Evolutionary conservation across 2,329 filamentous ascomycete genomes (phyloP).

Genomic region (Colletotrichum acutatum): DNA sequence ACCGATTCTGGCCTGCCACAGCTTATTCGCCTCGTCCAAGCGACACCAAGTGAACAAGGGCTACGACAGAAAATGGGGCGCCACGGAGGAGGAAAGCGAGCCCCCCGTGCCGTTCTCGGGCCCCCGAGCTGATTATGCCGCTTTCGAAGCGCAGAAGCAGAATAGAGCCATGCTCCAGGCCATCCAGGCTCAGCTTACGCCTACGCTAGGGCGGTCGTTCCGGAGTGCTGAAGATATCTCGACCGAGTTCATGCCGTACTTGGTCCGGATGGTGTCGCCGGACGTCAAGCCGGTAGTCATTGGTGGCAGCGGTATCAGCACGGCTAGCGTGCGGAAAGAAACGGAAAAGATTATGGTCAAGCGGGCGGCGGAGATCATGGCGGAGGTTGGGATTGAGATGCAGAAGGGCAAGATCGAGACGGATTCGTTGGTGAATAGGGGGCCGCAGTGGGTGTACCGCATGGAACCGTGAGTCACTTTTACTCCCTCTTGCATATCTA

Average conservation of each 20-base stretch:
- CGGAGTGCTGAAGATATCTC: slow-evolving; percentile 82
- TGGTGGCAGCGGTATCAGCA: slow-evolving; percentile 72
- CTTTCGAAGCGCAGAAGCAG: slow-evolving; percentile 82
- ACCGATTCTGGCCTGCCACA: slow-evolving; percentile 88
- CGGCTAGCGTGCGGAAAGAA: slow-evolving; percentile 89
- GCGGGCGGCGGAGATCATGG: slow-evolving; percentile 83
- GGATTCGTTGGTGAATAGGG: slow-evolving; percentile 68
- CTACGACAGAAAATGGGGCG: slow-evolving; percentile 58
- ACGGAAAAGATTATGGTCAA: slow-evolving; percentile 84
- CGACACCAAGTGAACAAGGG: slow-evolving; percentile 55
- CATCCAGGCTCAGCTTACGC: slow-evolving; percentile 77
- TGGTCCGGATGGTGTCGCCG: slow-evolving; percentile 85
- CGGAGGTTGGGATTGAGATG: slow-evolving; percentile 83
- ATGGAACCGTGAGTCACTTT: slow-evolving; percentile 84
- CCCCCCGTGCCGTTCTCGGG: slow-evolving; percentile 81
- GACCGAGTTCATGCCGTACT: slow-evolving; percentile 85
- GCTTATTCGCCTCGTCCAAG: slow-evolving; percentile 83
- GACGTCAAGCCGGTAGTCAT: slow-evolving; percentile 93
- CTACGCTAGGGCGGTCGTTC: slow-evolving; percentile 80
- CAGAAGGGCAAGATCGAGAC: slow-evolving; percentile 83
- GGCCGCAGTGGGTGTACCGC: slow-evolving; percentile 84
- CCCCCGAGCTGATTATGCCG: slow-evolving; percentile 82
- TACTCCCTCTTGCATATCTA: background rate
- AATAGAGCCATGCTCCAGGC: slow-evolving; percentile 79
- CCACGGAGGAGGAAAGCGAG: slow-evolving; percentile 59